Base-by-base conservation (phyloP, 2,329 filamentous ascomycete species). In the Sporothrix dimorphospora region DNA sequence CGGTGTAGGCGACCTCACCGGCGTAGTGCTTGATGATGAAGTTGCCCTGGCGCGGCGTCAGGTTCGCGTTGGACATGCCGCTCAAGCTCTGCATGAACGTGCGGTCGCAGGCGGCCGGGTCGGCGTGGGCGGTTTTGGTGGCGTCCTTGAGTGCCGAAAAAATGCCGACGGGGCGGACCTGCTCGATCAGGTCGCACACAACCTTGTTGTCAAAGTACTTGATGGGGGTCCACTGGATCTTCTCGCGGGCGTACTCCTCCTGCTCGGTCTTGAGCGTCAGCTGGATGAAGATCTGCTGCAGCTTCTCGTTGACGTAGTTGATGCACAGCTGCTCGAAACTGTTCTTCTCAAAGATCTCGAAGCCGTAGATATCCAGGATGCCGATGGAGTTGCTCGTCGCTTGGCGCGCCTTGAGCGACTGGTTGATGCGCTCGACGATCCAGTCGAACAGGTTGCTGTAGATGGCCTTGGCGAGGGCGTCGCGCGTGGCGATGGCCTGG, bases 171-270 rank as follows among this genome's bases (percentile, higher is more conserved):
- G 96, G 96, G 70, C 94, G 87, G 79, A 92, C 90, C 79, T 97
- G 93, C 81, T 99, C 96, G 76, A 99, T 99, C 78, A 99, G 82
- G 74, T 98, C 96, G 80, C 96, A 99, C 72, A 99, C 96, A 65
- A 99, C 91, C 85, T 98, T 98, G 87, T 99, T 99, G 83, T 99
- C 96, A 78, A 98, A 99, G 83, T 98, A 99, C 78, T 96, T 97
- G 86, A 99, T 99, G 2, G 96, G 96, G 0, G 94, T 98, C 96
- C 96, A 99, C 79, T 97, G 91, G 79, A 99, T 99, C 85, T 98
- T 91, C 81, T 99, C 96, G 66, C 93, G 87, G 19, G 92, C 94
- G 79, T 99, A 99, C 81, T 99, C 96, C 77, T 99, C 96, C 83
- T 99, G 96, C 81, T 99, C 96, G 0, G 96, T 92, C 84, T 97